Base-by-base conservation (phyloP, 148 eudicot genomes). In the Rhododendron henanense region DNA sequence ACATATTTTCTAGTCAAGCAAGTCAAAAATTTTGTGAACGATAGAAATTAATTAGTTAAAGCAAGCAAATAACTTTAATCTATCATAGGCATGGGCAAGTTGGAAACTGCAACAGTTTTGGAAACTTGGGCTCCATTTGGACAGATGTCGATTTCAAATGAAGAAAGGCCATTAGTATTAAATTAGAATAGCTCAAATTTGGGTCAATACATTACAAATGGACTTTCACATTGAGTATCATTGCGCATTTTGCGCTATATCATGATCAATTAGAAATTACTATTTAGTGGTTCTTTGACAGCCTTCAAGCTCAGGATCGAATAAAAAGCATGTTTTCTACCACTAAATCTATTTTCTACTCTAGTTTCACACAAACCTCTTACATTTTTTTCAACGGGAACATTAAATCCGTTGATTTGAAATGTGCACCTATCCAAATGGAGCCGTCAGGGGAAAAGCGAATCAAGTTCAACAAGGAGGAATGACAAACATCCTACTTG, bases 381-480 rank as follows among this genome's bases (percentile, higher is more conserved):
- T 14, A 71, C 13, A 71, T 33, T 31, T 71, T 33, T 21, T 71
- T 31, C 76, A 31, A 31, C 37, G 0, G 2, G 41, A 71, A 14
- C 39, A 31, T 71, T 33, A 71, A 31, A 33, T 31, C 41, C 18
- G 76, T 31, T 31, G 21, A 71, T 71, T 71, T 71, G 76, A 71
- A 71, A 71, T 71, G 21, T 18, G 19, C 39, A 71, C 39, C 39
- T 33, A 71, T 71, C 37, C 37, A 69, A 18, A 25, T 10, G 78
- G 28, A n/a, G 28, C 31, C 8, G 0, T 0, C 9, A 5, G 73
- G 7, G 16, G 31, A 71, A 53, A 77, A 85, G 41, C 3, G 10
- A 59, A 3, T 21, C 74, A 59, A 78, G 45, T 78, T 73, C 50
- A 78, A 57, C 45, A 57, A 85, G 67, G 18, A 77, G 85, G 50